phyloP scores from a whole-genome alignment of 2,329 filamentous ascomycete species.

The Stagonosporopsis chrysanthemi region DNA sequence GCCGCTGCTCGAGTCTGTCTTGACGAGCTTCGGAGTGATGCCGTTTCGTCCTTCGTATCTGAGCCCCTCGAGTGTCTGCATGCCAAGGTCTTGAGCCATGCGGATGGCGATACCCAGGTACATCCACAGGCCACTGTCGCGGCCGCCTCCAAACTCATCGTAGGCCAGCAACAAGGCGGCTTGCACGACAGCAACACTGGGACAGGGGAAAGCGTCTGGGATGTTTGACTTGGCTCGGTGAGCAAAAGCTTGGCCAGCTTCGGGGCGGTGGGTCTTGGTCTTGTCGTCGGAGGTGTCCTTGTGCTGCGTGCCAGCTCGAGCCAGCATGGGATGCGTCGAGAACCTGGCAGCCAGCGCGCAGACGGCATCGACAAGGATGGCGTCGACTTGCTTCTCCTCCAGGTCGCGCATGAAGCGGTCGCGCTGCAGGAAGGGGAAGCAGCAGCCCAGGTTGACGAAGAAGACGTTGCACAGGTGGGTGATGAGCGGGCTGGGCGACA shows the following conservation, averaged over 20 bases:
- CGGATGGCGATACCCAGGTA: constrained; percentile 87
- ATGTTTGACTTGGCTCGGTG: constrained; percentile 83
- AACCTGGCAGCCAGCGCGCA: constrained; percentile 85
- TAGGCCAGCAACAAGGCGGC: constrained; percentile 85
- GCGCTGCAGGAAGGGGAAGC: constrained; percentile 81
- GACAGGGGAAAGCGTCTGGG: constrained; percentile 82
- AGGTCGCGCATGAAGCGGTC: constrained; percentile 77
- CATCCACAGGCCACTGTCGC: constrained; percentile 93
- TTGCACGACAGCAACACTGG: constrained; percentile 83
- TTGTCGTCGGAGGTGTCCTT: constrained; percentile 24
- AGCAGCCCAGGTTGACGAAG: constrained; percentile 82
- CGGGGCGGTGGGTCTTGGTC: constrained; percentile 57
- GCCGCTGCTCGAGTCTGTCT: constrained; percentile 41
- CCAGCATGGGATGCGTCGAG: constrained; percentile 66
- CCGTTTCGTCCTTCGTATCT: constrained; percentile 63
- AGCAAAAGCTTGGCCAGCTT: constrained; percentile 79
- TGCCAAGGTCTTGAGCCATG: constrained; percentile 79
- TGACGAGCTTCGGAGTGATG: constrained; percentile 64
- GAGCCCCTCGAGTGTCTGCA: constrained; percentile 82
- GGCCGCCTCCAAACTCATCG: constrained; percentile 85
- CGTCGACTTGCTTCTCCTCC: constrained; percentile 80
- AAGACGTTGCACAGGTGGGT: constrained; percentile 80
- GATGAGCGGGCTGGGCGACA: constrained; percentile 77
- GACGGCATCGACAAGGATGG: constrained; percentile 85
- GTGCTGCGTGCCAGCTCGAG: constrained; percentile 57